Evolutionary conservation across 1,139 yeast species (phyloP).

Genomic region (Meyerozyma elateridarum): DNA sequence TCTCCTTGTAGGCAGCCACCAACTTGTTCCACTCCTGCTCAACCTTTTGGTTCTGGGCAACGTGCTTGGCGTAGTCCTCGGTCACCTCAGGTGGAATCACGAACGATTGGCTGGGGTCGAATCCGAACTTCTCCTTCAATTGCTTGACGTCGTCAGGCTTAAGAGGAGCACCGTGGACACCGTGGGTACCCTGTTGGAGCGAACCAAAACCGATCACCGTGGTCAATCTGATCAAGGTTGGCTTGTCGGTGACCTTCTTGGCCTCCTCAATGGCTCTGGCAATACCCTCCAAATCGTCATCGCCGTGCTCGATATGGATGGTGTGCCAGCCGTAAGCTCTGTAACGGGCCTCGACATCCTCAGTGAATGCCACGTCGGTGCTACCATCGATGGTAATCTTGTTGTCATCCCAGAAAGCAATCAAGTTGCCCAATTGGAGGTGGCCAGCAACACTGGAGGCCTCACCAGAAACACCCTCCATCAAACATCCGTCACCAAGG

Average conservation of each 20-base stretch:
- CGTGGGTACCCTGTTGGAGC: conserved; percentile 75
- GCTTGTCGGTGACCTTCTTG: conserved; percentile 66
- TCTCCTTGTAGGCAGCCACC: conserved; percentile 56
- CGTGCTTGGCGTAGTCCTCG: conserved; percentile 58
- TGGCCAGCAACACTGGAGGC: conserved; percentile 96
- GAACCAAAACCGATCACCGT: conserved; percentile 98
- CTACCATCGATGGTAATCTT: conserved; percentile 95
- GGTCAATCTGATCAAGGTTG: conserved; percentile 82
- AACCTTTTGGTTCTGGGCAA: conserved; percentile 52
- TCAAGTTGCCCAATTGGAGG: conserved; percentile 87
- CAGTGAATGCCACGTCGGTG: conserved; percentile 89
- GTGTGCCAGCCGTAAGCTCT: conserved; percentile 96
- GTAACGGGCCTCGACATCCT: conserved; percentile 82
- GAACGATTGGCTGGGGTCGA: conserved; percentile 81
- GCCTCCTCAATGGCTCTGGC: conserved; percentile 71
- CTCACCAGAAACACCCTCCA: conserved; percentile 98
- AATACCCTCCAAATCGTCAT: conserved; percentile 71
- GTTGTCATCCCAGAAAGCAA: conserved; percentile 97
- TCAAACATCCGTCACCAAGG: conserved; percentile 97
- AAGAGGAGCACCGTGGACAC: conserved; percentile 97
- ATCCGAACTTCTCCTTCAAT: conserved; percentile 80
- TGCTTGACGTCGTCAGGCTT: conserved; percentile 90
- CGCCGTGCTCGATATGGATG: conserved; percentile 72
- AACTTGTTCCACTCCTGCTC: conserved; percentile 73
- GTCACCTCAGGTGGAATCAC: conserved; percentile 80